Evolutionary conservation across 345 rosid species (phyloP).

Genomic region (Brassica carinata): DNA sequence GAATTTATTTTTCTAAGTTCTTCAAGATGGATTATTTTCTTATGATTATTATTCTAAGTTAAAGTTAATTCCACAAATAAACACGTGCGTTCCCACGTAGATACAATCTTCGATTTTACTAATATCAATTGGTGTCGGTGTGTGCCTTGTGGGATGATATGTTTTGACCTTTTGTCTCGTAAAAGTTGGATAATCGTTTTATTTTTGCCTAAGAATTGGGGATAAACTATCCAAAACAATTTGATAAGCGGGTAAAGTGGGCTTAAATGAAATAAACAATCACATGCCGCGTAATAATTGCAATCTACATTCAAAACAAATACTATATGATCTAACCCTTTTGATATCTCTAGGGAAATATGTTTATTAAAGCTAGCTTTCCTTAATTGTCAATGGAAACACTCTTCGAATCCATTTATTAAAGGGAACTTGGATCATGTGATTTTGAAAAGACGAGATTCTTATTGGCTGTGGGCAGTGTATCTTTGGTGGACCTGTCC

Average conservation of each 20-base stretch:
- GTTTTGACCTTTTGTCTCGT: slow-evolving; percentile 1
- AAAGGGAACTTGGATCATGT: neutral
- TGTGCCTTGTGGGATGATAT: neutral
- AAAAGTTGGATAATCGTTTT: neutral
- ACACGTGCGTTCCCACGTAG: slow-evolving; percentile 6
- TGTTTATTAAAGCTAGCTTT: slow-evolving; percentile 10
- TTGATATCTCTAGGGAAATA: neutral
- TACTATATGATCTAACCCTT: neutral
- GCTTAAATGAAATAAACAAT: neutral
- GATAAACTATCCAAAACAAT: neutral
- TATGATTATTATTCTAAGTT: no score
- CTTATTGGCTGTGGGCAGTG: slow-evolving; percentile 13
- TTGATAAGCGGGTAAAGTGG: neutral
- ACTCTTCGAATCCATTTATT: slow-evolving; percentile 22
- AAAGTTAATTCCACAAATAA: neutral
- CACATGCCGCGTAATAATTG: neutral
- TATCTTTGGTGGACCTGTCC: slow-evolving; percentile 4
- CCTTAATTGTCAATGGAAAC: slow-evolving; percentile 13
- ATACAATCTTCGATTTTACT: neutral
- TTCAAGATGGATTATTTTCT: no score
- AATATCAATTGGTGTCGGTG: neutral
- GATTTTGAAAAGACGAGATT: neutral
- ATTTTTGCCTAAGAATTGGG: neutral
- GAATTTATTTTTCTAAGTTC: no score
- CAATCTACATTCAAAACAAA: slow-evolving; percentile 11